phyloP scores from a whole-genome alignment of 805 yeast genomes.

The Phaffomyces opuntiae region DNA sequence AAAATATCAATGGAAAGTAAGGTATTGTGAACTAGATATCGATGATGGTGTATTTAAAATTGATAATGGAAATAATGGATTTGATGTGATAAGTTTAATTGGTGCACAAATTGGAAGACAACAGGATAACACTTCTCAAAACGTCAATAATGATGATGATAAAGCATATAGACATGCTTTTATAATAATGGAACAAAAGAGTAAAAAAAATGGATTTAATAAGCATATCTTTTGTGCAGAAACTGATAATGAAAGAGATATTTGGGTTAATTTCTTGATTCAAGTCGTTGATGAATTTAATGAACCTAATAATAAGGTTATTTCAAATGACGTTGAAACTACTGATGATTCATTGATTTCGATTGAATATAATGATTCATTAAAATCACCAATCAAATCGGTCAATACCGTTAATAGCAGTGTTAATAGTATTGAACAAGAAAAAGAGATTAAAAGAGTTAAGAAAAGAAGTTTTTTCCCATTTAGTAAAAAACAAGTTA shows the following conservation, averaged over 20 bases:
- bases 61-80: constrained; percentile 47
- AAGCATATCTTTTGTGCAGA: constrained; percentile 74
- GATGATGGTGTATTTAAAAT: constrained; percentile 53
- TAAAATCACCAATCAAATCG: neutral
- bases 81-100: constrained; percentile 44
- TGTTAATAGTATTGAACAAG: neutral
- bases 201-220: constrained; percentile 24
- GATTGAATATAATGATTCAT: constrained; percentile 4
- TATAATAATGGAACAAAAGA: constrained; percentile 42
- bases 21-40: constrained; percentile 50
- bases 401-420: neutral
- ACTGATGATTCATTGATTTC: constrained; percentile 8
- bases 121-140: constrained; percentile 13
- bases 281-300: constrained; percentile 23
- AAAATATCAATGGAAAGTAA: constrained; percentile 58
- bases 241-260: constrained; percentile 66
- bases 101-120: constrained; percentile 54
- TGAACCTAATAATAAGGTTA: neutral
- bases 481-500: constrained; percentile 32
- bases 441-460: constrained; percentile 34
- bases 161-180: constrained; percentile 50
- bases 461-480: constrained; percentile 59
- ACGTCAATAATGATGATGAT: constrained; percentile 20
- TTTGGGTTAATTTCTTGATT: constrained; percentile 52
- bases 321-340: constrained; percentile 11